A percentile compares a stretch with the other conserved stretches of the same genome.
phyloP scores from a whole-genome alignment of 1,139 yeast species.

The Debaryomyces robertsiae region DNA sequence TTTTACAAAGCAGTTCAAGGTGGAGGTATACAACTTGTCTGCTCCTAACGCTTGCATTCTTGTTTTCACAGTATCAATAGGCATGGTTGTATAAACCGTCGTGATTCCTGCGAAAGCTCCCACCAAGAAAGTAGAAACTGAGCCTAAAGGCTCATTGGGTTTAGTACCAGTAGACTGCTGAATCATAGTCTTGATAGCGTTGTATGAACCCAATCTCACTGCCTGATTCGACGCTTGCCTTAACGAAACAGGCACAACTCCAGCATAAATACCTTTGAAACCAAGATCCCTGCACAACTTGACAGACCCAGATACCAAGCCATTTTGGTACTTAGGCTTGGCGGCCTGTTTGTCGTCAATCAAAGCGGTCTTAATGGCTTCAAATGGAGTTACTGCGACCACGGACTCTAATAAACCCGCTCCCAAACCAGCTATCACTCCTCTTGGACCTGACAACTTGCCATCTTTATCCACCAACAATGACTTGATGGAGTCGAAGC shows the following conservation, averaged over 20 bases:
- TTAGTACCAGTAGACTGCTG: constrained; percentile 71
- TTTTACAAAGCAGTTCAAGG: constrained; percentile 77
- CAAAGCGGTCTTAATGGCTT: constrained; percentile 92
- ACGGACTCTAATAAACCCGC: constrained; percentile 94
- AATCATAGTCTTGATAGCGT: constrained; percentile 77
- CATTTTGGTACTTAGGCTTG: constrained; percentile 75
- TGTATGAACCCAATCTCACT: constrained; percentile 90
- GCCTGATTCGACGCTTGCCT: constrained; percentile 97
- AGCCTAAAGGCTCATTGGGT: constrained; percentile 73
- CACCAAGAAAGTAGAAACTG: constrained; percentile 79
- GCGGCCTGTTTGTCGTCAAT: constrained; percentile 86
- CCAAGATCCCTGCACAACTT: constrained; percentile 77
- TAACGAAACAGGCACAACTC: constrained; percentile 87
- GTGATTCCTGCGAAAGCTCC: constrained; percentile 94
- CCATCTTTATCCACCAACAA: constrained; percentile 82
- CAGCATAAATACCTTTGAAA: constrained; percentile 80
- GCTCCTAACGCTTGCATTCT: constrained; percentile 96
- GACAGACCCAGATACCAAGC: constrained; percentile 62
- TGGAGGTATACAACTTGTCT: constrained; percentile 65
- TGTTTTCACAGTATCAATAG: constrained; percentile 95
- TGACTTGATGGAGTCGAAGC: constrained; percentile 84
- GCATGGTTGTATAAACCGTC: constrained; percentile 97
- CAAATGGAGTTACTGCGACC: constrained; percentile 94
- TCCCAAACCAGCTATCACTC: constrained; percentile 92
- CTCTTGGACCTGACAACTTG: constrained; percentile 83